phyloP scores from a whole-genome alignment of 2,329 filamentous ascomycete species.

The Xylariaceae sp. region DNA sequence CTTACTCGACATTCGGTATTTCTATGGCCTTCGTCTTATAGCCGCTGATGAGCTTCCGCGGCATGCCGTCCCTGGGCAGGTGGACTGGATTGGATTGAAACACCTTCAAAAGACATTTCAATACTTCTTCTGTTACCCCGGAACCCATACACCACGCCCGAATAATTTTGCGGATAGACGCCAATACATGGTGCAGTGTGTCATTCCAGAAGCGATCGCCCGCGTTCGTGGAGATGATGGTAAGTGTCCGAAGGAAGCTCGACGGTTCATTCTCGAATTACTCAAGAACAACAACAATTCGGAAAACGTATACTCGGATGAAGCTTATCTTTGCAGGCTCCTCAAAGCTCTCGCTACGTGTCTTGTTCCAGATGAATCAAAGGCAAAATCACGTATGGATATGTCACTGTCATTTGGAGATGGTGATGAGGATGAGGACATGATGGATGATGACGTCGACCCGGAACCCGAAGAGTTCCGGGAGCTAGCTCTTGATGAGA shows the following conservation, averaged over 20 bases:
- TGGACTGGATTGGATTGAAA: slow-evolving; percentile 72
- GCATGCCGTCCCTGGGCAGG: slow-evolving; percentile 63
- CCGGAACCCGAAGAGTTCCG: slow-evolving; percentile 46
- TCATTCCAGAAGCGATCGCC: slow-evolving; percentile 77
- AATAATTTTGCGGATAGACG: slow-evolving; percentile 91
- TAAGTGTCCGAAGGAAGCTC: slow-evolving; percentile 73
- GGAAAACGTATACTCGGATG: slow-evolving; percentile 83
- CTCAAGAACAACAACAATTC: slow-evolving; percentile 93
- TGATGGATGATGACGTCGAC: slow-evolving; percentile 40
- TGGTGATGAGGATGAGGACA: slow-evolving; percentile 39
- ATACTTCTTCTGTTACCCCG: slow-evolving; percentile 80
- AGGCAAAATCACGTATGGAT: slow-evolving; percentile 37
- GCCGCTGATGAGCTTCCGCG: slow-evolving; percentile 75
- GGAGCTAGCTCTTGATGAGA: slow-evolving; percentile 54
- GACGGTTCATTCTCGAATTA: slow-evolving; percentile 82
- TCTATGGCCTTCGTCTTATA: slow-evolving; percentile 84
- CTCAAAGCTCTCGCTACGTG: slow-evolving; percentile 60
- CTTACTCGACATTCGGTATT: slow-evolving; percentile 87
- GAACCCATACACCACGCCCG: slow-evolving; percentile 72
- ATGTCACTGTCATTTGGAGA: slow-evolving; percentile 41
- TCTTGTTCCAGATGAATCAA: slow-evolving; percentile 46
- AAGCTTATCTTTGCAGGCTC: slow-evolving; percentile 79
- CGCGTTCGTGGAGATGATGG: slow-evolving; percentile 71
- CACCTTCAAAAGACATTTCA: slow-evolving; percentile 85
- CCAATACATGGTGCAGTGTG: slow-evolving; percentile 77